These are phyloP conservation scores for Arthrobotrys pseudoclavata DNA, from an alignment of 2,329 filamentous ascomycete species.

Conservation along the genomic window DNA sequence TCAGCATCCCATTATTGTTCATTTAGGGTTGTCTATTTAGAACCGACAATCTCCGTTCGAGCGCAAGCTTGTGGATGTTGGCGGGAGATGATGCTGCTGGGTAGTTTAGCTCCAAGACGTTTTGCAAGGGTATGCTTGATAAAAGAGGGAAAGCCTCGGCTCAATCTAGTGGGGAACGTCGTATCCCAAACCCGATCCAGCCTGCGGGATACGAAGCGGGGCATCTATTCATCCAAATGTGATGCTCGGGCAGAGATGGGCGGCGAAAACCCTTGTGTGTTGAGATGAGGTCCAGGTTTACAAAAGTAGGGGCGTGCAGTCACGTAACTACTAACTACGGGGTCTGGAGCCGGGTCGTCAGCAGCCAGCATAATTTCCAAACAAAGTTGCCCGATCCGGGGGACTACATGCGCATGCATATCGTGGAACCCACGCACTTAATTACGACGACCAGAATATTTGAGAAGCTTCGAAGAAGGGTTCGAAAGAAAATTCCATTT, in stretches of 20 bases:
- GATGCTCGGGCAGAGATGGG: neutral
- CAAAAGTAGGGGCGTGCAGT: no score
- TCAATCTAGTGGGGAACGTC: slow-evolving; percentile 8
- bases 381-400: neutral
- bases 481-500: neutral
- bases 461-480: no score
- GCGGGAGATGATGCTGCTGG: slow-evolving; percentile 13
- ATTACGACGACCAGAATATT: neutral
- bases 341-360: neutral
- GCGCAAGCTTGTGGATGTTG: neutral
- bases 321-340: no score
- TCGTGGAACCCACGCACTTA: neutral
- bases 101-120: neutral
- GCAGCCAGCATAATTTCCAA: neutral
- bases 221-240: neutral
- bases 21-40: neutral
- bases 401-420: no score
- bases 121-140: slow-evolving; percentile 6
- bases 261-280: neutral
- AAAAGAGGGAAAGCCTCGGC: slow-evolving; percentile 36
- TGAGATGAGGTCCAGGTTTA: neutral
- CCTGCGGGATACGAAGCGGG: slow-evolving; percentile 41
- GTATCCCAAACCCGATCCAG: slow-evolving; percentile 46
- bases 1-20: slow-evolving; percentile 5
- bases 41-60: slow-evolving; percentile 1